A percentile compares a stretch with the other conserved stretches of the same genome.
Conservation (phyloP, 768 basidiomycete species). For the Crepidotus variabilis region DNA sequence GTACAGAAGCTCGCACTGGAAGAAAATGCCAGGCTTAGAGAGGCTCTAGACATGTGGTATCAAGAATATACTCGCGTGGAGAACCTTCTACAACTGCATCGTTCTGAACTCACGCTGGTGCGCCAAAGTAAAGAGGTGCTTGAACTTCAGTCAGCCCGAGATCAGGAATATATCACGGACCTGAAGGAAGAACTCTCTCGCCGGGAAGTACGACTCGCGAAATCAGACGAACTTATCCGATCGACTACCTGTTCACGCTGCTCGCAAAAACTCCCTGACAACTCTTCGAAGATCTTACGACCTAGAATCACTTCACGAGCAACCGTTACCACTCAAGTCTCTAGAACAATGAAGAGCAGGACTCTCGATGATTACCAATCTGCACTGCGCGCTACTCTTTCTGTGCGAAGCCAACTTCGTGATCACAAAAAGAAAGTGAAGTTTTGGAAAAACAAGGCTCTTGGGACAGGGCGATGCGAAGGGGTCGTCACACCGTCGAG, state of each 20-base stretch:
- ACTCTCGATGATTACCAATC: constrained; percentile 42
- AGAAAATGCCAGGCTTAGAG: constrained; percentile 14
- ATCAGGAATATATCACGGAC: constrained; percentile 12
- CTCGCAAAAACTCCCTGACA: not conserved
- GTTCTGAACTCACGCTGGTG: constrained; percentile 15
- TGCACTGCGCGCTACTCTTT: constrained; percentile 44
- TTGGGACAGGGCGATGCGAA: constrained; percentile 18
- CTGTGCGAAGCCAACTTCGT: constrained; percentile 39
- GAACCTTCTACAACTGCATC: constrained; percentile 13
- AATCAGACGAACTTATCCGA: not conserved
- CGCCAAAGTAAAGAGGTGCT: constrained; percentile 11
- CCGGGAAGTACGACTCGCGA: constrained; percentile 10
- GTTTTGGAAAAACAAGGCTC: constrained; percentile 46
- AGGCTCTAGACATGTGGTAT: constrained; percentile 18
- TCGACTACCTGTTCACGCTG: not conserved
- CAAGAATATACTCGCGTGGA: constrained; percentile 18
- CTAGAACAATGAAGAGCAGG: constrained; percentile 18
- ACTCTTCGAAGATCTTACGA: not conserved
- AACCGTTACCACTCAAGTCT: constrained; percentile 8
- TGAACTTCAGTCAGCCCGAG: constrained; percentile 16
- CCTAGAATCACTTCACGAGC: constrained; percentile 12
- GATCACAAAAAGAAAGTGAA: constrained; percentile 38
- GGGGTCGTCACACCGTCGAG: constrained; percentile 34
- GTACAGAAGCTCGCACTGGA: not conserved
- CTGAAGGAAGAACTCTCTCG: constrained; percentile 17